Conservation (phyloP, 768 basidiomycete species). For the Lyophyllum atratum region DNA sequence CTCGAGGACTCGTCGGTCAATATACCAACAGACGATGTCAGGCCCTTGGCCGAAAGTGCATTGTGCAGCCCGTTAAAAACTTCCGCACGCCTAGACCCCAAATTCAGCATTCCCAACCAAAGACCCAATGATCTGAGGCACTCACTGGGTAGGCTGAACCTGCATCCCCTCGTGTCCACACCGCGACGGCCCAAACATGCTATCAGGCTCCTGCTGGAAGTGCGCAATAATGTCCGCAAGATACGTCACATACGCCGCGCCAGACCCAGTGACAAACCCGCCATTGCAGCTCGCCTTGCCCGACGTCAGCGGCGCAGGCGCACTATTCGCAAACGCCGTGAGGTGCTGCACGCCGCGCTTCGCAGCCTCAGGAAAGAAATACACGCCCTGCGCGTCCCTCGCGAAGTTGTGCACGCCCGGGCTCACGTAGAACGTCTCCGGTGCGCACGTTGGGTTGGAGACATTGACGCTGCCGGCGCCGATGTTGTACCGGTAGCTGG, state of each 20-base stretch:
- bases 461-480: slow-evolving; percentile 46
- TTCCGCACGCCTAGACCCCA: slow-evolving; percentile 34
- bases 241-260: slow-evolving; percentile 41
- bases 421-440: slow-evolving; percentile 38
- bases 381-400: slow-evolving; percentile 40
- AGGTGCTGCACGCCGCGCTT: slow-evolving; percentile 35
- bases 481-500: slow-evolving; percentile 44
- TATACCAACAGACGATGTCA: slow-evolving; percentile 35
- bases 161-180: slow-evolving; percentile 51
- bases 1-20: slow-evolving; percentile 43
- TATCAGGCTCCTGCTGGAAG: slow-evolving; percentile 46
- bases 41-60: slow-evolving; percentile 28
- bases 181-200: slow-evolving; percentile 36
- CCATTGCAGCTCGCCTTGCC: slow-evolving; percentile 37
- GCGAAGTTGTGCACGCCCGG: slow-evolving; percentile 40
- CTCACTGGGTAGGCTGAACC: slow-evolving; percentile 39
- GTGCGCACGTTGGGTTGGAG: slow-evolving; percentile 36
- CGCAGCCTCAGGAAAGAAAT: slow-evolving; percentile 41
- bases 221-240: slow-evolving; percentile 42
- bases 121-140: background rate
- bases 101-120: background rate
- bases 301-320: slow-evolving; percentile 36
- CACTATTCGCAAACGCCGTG: slow-evolving; percentile 46
- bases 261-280: slow-evolving; percentile 34
- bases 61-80: slow-evolving; percentile 38